These are phyloP conservation scores for Sedum album DNA, from an alignment of 164 flowering plant species.

Conservation along the genomic window DNA sequence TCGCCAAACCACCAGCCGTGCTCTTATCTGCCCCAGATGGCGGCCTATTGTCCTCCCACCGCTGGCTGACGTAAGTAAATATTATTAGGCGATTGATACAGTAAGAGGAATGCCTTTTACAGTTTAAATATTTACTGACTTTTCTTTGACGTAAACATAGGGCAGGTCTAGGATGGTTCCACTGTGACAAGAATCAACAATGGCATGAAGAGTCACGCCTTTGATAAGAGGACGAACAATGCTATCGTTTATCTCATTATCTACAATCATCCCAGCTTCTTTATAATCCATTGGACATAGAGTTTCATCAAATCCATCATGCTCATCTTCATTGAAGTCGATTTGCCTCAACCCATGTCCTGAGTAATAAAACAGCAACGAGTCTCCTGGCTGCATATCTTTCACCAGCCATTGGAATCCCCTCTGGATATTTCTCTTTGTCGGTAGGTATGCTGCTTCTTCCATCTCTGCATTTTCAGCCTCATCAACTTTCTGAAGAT, in stretches of 20 bases:
- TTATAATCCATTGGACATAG: slow-evolving; percentile 43
- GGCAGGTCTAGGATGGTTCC: slow-evolving; percentile 51
- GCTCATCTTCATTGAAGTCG: slow-evolving; percentile 32
- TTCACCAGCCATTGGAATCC: slow-evolving; percentile 42
- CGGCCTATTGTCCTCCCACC: slow-evolving; percentile 1
- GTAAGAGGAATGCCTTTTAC: neutral
- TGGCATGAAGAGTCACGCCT: slow-evolving; percentile 55
- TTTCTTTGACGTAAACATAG: slow-evolving; percentile 17
- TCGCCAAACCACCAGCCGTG: slow-evolving; percentile 4
- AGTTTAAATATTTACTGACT: slow-evolving; percentile 19
- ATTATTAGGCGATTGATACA: neutral
- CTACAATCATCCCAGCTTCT: slow-evolving; percentile 37
- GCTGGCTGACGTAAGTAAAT: neutral
- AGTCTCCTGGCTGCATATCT: slow-evolving; percentile 37
- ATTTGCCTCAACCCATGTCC: slow-evolving; percentile 44
- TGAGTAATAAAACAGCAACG: slow-evolving; percentile 47
- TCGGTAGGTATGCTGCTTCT: slow-evolving; percentile 18
- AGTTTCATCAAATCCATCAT: slow-evolving; percentile 46
- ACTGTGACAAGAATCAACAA: slow-evolving; percentile 54
- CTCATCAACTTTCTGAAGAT: neutral
- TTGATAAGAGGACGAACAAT: slow-evolving; percentile 34
- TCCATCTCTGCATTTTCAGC: slow-evolving; percentile 25
- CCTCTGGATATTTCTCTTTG: slow-evolving; percentile 33
- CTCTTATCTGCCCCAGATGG: slow-evolving; percentile 7
- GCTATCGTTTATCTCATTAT: slow-evolving; percentile 31